phyloP scores from a whole-genome alignment of 805 yeast genomes.

The Cyberlindnera maritima region DNA sequence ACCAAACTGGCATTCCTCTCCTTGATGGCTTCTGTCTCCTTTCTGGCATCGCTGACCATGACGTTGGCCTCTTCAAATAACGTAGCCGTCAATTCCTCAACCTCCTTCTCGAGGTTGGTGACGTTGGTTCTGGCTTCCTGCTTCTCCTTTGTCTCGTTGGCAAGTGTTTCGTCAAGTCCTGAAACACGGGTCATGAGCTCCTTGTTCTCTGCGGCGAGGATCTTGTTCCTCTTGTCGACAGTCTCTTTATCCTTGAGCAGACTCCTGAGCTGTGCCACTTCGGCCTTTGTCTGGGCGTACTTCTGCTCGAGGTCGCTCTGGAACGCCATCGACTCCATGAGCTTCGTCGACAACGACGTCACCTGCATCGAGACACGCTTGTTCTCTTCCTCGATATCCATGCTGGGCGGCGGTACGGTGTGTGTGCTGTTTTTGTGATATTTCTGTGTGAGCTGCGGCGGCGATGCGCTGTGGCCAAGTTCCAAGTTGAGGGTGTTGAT shows the following conservation, averaged over 20 bases:
- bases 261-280: slow-evolving; percentile 30
- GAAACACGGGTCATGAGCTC: slow-evolving; percentile 33
- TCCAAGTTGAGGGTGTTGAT: background rate
- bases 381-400: slow-evolving; percentile 30
- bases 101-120: slow-evolving; percentile 61
- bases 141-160: slow-evolving; percentile 35
- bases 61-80: slow-evolving; percentile 80
- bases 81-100: slow-evolving; percentile 75
- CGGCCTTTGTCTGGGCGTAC: slow-evolving; percentile 34
- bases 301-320: slow-evolving; percentile 55
- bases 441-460: background rate
- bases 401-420: background rate
- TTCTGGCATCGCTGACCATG: slow-evolving; percentile 78
- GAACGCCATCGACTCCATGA: slow-evolving; percentile 57
- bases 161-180: slow-evolving; percentile 32
- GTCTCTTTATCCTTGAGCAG: slow-evolving; percentile 20
- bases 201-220: slow-evolving; percentile 31
- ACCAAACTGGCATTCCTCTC: slow-evolving; percentile 54
- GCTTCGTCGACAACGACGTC: slow-evolving; percentile 53
- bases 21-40: slow-evolving; percentile 58
- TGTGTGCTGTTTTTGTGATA: too few relatives aligned
- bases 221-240: slow-evolving; percentile 23
- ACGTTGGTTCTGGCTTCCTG: slow-evolving; percentile 57
- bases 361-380: slow-evolving; percentile 53
- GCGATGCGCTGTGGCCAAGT: too few relatives aligned